Base-by-base conservation (phyloP, 2,329 filamentous ascomycete species). In the Bimuria novae-zelandiae region DNA sequence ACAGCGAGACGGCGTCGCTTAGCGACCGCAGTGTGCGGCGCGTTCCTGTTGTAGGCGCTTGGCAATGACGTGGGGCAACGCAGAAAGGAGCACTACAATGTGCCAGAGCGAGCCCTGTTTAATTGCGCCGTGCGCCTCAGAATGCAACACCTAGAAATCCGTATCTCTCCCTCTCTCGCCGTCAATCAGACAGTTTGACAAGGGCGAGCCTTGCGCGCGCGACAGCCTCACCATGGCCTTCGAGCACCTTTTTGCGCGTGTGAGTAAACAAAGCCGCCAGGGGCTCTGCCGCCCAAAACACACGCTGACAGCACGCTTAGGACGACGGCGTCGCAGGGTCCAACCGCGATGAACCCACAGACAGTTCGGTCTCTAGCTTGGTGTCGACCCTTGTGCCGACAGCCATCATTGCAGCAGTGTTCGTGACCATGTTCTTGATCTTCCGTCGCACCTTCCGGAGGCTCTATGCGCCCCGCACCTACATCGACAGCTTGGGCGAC, bases 361-460 rank as follows among this genome's bases (percentile, higher is more conserved):
- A 80, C 22, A 82, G 79, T n/a, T 84, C 82, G 3, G 67, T 78
- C 25, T 81, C 71, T 22, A 61, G 62, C 27, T 57, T 74, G 46
- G 54, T 74, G 8, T 71, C 71, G 32, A 72, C 70, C 40, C 60
- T 74, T 19, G 50, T 73, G 1, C 70, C 71, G 19, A 58, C 64
- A 40, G 54, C 65, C 16, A 52, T 73, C 19, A 57, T 67, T 25
- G 69, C 68, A 7, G 43, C 49, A 39, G 57, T 67, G 46, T 73
- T 72, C 40, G 55, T 70, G 7, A 52, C 56, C 14, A 63, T 70
- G 6, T 80, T 80, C 68, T 60, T 79, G 33, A 57, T 79, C 43
- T 70, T 78, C 37, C 70, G 78, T 36, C 70, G 68, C 49, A 68
- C 66, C 46, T 79, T 78, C 60, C 74, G 72, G 22, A 67, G 77